Evolutionary conservation across 106 monocot species (phyloP).

Genomic region (Platanthera zijinensis): DNA sequence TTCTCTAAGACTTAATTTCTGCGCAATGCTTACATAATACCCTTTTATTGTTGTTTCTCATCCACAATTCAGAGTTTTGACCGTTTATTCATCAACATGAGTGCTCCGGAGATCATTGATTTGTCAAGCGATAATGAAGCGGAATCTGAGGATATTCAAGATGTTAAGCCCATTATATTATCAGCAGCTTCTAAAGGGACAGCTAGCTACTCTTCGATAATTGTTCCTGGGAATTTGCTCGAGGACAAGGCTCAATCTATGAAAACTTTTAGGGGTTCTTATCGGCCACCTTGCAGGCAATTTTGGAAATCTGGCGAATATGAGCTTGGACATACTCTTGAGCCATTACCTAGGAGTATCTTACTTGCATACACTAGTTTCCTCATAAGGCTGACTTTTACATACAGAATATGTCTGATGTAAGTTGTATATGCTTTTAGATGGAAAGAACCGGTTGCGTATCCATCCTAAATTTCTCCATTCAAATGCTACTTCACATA

Average conservation of each 20-base stretch:
- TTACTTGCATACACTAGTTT: conserved; percentile 4
- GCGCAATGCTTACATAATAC: neutral
- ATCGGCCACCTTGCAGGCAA: conserved; percentile 36
- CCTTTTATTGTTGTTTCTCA: neutral
- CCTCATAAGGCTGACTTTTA: neutral
- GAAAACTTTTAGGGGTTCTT: conserved; percentile 2
- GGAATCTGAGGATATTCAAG: conserved; percentile 15
- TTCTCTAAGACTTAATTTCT: neutral
- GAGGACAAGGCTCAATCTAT: neutral
- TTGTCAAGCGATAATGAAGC: conserved; percentile 50
- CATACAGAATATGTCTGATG: neutral
- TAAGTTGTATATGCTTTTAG: conserved; percentile 20
- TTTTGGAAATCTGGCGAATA: conserved; percentile 95
- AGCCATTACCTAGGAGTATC: conserved; percentile 25
- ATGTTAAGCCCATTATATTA: conserved; percentile 21
- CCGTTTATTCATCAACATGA: conserved; percentile 25
- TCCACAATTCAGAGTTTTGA: conserved; percentile 2
- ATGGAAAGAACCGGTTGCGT: conserved; percentile 53
- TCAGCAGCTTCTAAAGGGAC: conserved; percentile 1
- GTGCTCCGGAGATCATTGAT: conserved; percentile 28
- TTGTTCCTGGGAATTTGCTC: conserved; percentile 8
- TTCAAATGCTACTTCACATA: conserved; percentile 98
- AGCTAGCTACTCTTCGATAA: neutral
- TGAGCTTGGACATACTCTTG: conserved; percentile 22
- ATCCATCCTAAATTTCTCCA: conserved; percentile 95